These are phyloP conservation scores for Seiridium unicorne DNA, from an alignment of 2,329 filamentous ascomycete genomes.

Conservation along the genomic window DNA sequence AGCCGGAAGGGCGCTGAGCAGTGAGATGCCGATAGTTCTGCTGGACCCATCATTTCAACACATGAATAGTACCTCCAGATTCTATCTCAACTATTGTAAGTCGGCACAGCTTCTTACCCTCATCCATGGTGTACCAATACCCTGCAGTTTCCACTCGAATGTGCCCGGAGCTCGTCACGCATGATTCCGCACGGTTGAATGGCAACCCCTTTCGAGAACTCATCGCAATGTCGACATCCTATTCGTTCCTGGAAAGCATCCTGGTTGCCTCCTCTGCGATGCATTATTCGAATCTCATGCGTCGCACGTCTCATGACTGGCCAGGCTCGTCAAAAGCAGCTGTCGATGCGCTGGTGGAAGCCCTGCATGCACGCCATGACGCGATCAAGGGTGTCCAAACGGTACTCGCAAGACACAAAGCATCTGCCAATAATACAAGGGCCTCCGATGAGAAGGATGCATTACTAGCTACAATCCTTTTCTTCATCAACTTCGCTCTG, in stretches of 20 bases:
- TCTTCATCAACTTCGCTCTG: slow-evolving; percentile 51
- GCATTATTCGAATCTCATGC: slow-evolving; percentile 45
- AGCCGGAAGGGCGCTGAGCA: background rate
- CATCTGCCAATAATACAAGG: slow-evolving; percentile 18
- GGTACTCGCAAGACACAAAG: slow-evolving; percentile 30
- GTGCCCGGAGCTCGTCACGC: slow-evolving; percentile 52
- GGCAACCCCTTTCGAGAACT: slow-evolving; percentile 49
- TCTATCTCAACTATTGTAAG: slow-evolving; percentile 52
- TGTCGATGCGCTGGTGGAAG: slow-evolving; percentile 42
- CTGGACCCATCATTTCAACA: slow-evolving; percentile 57
- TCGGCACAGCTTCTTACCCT: slow-evolving; percentile 7
- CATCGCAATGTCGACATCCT: slow-evolving; percentile 42
- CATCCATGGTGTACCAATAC: slow-evolving; percentile 4
- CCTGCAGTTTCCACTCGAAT: slow-evolving; percentile 30
- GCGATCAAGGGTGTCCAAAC: slow-evolving; percentile 41
- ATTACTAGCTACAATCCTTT: slow-evolving; percentile 45
- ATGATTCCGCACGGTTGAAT: slow-evolving; percentile 37
- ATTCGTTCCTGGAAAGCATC: slow-evolving; percentile 46
- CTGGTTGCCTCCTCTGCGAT: slow-evolving; percentile 48
- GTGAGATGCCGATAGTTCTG: slow-evolving; percentile 26
- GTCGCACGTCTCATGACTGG: slow-evolving; percentile 24
- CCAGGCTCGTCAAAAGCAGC: slow-evolving; percentile 13
- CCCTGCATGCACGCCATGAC: slow-evolving; percentile 44
- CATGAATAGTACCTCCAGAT: slow-evolving; percentile 42
- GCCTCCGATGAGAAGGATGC: slow-evolving; percentile 43